Conservation (phyloP, 495 filamentous ascomycete genomes). For the Haplographium delicatum region DNA sequence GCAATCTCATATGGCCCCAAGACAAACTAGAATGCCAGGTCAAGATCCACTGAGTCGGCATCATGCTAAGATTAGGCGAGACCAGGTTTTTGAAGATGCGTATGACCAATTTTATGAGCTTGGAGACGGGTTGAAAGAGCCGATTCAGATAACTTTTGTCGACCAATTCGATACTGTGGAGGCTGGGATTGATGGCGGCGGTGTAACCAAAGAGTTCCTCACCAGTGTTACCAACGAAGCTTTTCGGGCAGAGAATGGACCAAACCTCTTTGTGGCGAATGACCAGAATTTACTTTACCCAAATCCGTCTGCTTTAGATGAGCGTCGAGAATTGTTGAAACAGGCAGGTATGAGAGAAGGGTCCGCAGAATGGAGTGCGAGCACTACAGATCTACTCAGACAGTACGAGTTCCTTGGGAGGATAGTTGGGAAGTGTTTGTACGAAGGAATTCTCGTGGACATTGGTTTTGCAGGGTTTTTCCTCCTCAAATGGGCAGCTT, state of each 20-base stretch:
- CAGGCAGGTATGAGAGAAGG: constrained; percentile 48
- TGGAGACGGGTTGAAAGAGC: constrained; percentile 83
- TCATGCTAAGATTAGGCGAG: constrained; percentile 74
- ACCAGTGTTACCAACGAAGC: constrained; percentile 86
- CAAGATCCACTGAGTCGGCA: constrained; percentile 60
- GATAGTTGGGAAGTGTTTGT: constrained; percentile 93
- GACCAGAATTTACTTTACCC: constrained; percentile 88
- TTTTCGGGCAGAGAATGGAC: constrained; percentile 52
- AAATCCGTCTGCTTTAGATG: constrained; percentile 76
- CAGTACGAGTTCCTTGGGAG: constrained; percentile 91
- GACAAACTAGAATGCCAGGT: constrained; percentile 24
- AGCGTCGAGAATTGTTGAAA: constrained; percentile 54
- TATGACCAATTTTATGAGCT: constrained; percentile 78
- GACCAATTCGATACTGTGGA: constrained; percentile 83
- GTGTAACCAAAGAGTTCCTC: constrained; percentile 96
- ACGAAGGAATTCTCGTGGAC: constrained; percentile 95
- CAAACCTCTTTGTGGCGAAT: constrained; percentile 73
- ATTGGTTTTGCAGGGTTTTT: constrained; percentile 94
- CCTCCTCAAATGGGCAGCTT: constrained; percentile 87
- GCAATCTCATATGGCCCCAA: constrained; percentile 26
- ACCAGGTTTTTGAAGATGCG: constrained; percentile 81
- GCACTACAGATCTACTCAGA: constrained; percentile 56
- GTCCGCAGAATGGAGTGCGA: constrained; percentile 48
- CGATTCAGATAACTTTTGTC: constrained; percentile 95
- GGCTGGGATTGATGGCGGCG: constrained; percentile 94